Evolutionary conservation across 805 yeast species (phyloP), one percentile per base, ranked within the genome.

Genomic region (Candida michaelii): DNA sequence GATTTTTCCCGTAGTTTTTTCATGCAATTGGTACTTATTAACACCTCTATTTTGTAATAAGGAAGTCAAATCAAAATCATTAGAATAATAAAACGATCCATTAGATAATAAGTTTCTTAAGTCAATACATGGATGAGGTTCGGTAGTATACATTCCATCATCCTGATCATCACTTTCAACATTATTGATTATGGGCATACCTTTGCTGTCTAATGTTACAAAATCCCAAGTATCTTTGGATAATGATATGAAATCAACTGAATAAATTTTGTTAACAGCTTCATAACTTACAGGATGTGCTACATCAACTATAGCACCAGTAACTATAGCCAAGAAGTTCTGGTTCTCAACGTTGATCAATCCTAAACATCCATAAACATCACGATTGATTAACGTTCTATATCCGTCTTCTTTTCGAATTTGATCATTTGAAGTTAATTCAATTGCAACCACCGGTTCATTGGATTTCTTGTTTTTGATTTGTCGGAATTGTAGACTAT

Each of bases 41-140:
- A 82, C 65, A 2, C 91, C 95, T 57, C 95, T 69, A 36, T 79
- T 71, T 62, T 91, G 98, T 48, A 93, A 66, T 5, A 83, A 71
- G n/a, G 89, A 83, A 0, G 99, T 93, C 52, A 93, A 66, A 62
- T 93, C 99, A 62, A 89, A 93, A 64, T 89, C 91, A 4, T 89
- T 82, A 42, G 96, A 87, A 65, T 84, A 93, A 63, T 87, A 91
- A 59, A 93, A 93, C 1, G 96, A 87, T 3, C 98, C 97, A 57
- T 85, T 86, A 17, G 83, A 74, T 39, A 93, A 66, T 34, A 93
- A 69, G 61, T 88, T 89, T 51, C 82, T 78, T 46, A 93, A 60
- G 40, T 85, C 93, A 35, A 72, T 74, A 56, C 98, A 89, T 0
- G 98, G 98, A 55, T 91, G 96, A 10, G 58, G 58, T 3, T 52